Conservation (phyloP, 345 rosid species). For the Anastatica hierochuntica region DNA sequence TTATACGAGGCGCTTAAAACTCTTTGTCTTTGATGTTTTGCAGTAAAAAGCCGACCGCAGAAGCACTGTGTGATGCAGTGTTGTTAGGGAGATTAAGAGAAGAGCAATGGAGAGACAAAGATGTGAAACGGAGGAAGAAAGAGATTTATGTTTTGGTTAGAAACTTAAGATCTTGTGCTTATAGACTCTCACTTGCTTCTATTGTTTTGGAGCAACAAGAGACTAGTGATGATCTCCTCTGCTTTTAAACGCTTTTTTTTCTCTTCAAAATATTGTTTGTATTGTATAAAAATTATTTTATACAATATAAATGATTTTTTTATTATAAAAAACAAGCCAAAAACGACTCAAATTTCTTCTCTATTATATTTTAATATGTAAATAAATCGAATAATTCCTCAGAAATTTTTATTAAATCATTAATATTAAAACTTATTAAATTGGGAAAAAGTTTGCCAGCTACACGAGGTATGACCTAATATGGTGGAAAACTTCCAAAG, state of each 20-base stretch:
- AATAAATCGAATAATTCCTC: no score
- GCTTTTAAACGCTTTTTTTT: slow-evolving; percentile 25
- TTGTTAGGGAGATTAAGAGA: slow-evolving; percentile 52
- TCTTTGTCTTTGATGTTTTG: background rate
- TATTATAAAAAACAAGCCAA: no score
- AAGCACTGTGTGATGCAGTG: slow-evolving; percentile 56
- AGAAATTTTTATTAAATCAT: no score
- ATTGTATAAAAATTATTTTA: no score
- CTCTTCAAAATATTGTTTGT: no score
- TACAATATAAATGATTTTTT: no score
- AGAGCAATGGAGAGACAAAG: slow-evolving; percentile 57
- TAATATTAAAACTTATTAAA: no score
- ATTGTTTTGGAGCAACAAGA: slow-evolving; percentile 57
- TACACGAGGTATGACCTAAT: no score
- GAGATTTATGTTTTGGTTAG: slow-evolving; percentile 69
- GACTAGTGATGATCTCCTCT: slow-evolving; percentile 33
- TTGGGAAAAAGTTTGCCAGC: no score
- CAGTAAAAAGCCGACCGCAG: slow-evolving; percentile 66
- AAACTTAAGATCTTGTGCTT: slow-evolving; percentile 73
- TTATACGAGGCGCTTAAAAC: background rate
- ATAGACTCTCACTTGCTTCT: slow-evolving; percentile 69
- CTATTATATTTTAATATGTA: no score
- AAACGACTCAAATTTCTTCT: no score
- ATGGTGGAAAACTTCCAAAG: no score
- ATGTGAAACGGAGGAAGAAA: slow-evolving; percentile 40